Evolutionary conservation across 176 grass and related monocot species (phyloP).

Genomic region (Chrysopogon serrulatus): DNA sequence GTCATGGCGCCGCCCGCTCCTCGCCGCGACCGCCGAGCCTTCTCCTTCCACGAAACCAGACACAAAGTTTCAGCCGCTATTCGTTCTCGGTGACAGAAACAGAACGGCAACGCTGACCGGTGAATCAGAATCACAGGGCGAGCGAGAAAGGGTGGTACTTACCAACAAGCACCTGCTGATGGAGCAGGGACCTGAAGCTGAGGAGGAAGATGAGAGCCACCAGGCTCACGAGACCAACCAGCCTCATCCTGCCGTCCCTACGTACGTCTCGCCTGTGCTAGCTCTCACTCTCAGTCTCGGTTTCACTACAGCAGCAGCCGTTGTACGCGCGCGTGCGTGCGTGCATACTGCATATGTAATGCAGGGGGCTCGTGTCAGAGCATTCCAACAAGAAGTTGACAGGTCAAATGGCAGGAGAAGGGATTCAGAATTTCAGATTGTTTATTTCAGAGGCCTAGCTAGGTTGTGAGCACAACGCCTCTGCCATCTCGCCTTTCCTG

Average conservation of each 20-base stretch:
- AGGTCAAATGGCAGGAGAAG: constrained; percentile 44
- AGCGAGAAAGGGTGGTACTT: constrained; percentile 12
- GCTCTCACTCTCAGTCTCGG: background rate
- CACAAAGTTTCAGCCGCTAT: background rate
- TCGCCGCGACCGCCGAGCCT: constrained; percentile 2
- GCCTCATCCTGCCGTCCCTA: constrained; percentile 32
- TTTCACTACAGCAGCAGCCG: background rate
- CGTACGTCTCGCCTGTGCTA: background rate
- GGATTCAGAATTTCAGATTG: background rate
- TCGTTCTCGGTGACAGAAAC: background rate
- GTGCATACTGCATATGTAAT: constrained; percentile 15
- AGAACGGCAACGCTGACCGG: background rate
- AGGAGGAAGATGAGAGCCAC: constrained; percentile 51
- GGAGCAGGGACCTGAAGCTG: constrained; percentile 51
- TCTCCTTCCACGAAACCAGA: constrained; percentile 13
- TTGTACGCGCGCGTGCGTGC: background rate
- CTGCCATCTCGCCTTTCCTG: constrained; percentile 27
- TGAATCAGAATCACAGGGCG: background rate
- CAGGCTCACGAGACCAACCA: constrained; percentile 38
- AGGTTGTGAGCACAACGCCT: constrained; percentile 29
- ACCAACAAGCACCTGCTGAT: constrained; percentile 58
- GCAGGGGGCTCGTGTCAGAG: constrained; percentile 5
- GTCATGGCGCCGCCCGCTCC: background rate
- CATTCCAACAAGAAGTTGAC: constrained; percentile 20
- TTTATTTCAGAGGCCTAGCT: background rate